A percentile compares a stretch with the other conserved stretches of the same genome.
Conservation (phyloP, 306 rosid genomes). For the Parietaria judaica region DNA sequence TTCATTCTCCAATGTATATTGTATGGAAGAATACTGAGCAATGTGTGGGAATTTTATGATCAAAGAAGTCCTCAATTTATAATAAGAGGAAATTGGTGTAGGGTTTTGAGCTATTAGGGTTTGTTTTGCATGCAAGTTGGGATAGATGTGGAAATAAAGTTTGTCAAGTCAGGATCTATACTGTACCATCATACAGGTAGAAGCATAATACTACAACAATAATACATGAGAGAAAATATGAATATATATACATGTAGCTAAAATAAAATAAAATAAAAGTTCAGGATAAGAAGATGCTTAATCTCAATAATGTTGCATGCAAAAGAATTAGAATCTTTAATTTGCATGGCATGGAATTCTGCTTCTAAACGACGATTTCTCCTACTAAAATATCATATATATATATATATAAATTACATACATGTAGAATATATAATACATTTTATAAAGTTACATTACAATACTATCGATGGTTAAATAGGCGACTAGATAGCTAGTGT, state of each 20-base stretch:
- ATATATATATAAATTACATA: too few relatives aligned
- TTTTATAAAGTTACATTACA: too few relatives aligned
- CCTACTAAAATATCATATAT: neutral
- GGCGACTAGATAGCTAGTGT: too few relatives aligned
- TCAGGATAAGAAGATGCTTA: conserved; percentile 59
- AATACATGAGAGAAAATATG: conserved; percentile 21
- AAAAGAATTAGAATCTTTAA: conserved; percentile 49
- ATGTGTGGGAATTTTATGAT: conserved; percentile 2
- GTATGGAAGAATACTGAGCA: neutral
- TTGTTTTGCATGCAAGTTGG: conserved; percentile 23
- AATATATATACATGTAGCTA: neutral
- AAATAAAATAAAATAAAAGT: neutral
- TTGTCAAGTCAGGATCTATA: conserved; percentile 27
- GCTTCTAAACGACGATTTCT: conserved; percentile 14
- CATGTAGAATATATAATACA: too few relatives aligned
- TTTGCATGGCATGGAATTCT: conserved; percentile 18
- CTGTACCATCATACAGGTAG: conserved; percentile 4
- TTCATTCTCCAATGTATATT: conserved; percentile 38
- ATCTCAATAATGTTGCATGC: conserved; percentile 42
- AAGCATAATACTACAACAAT: conserved; percentile 37
- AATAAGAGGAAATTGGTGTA: conserved; percentile 12
- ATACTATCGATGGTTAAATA: too few relatives aligned
- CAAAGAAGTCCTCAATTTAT: conserved; percentile 21
- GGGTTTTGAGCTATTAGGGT: neutral
- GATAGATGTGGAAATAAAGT: conserved; percentile 12